Conservation (phyloP, 2,329 filamentous ascomycete genomes). For the Neofusicoccum parvum region DNA sequence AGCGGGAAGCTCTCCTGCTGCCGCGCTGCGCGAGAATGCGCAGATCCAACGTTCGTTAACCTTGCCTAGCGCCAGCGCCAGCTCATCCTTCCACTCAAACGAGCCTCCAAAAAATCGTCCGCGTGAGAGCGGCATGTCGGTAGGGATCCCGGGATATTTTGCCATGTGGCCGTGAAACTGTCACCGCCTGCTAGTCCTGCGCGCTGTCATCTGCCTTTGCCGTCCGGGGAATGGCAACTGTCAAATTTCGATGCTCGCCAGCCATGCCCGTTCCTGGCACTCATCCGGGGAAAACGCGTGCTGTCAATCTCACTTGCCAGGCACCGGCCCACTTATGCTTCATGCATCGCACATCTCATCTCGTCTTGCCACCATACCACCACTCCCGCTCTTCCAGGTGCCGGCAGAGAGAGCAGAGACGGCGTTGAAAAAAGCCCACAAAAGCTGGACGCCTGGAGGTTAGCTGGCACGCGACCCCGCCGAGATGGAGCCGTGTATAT, state of each 20-base stretch:
- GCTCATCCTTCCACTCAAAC: neutral
- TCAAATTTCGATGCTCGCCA: constrained; percentile 18
- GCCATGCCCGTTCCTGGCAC: neutral
- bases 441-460: constrained; percentile 3
- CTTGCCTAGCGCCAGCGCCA: neutral
- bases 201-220: neutral
- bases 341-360: constrained; percentile 8
- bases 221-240: constrained; percentile 1
- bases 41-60: constrained; percentile 11
- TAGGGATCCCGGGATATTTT: neutral
- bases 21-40: neutral
- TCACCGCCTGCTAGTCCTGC: neutral
- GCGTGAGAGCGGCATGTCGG: neutral
- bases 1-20: constrained; percentile 7
- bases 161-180: constrained; percentile 18
- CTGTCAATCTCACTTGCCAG: constrained; percentile 3
- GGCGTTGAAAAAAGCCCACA: neutral
- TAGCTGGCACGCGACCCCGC: neutral
- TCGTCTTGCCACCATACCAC: neutral
- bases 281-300: constrained; percentile 11
- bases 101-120: constrained; percentile 5
- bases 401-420: neutral
- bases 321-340: constrained; percentile 9
- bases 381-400: neutral
- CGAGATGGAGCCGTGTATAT: constrained; percentile 1